Conservation (phyloP, 805 yeast genomes). For the Kuraishia borneana region DNA sequence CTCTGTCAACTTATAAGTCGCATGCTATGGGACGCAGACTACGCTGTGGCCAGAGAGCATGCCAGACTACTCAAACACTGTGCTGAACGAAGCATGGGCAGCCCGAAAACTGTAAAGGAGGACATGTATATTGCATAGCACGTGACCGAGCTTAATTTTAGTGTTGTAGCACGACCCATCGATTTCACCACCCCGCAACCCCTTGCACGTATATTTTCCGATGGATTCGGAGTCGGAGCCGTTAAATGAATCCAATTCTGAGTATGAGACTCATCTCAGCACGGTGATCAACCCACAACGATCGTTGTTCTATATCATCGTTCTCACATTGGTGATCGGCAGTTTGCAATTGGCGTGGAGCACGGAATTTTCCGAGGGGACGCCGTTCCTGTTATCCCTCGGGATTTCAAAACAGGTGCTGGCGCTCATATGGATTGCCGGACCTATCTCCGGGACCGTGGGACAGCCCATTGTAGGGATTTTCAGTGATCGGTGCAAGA, state of each 20-base stretch:
- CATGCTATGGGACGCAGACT: conserved; percentile 29
- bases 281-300: conserved; percentile 29
- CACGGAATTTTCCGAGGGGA: conserved; percentile 53
- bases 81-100: conserved; percentile 41
- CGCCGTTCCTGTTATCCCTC: conserved; percentile 48
- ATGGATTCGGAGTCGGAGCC: no score
- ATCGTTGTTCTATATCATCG: conserved; percentile 28
- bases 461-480: conserved; percentile 59
- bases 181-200: no score
- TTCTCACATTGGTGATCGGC: conserved; percentile 38
- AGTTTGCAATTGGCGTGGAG: conserved; percentile 59
- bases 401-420: conserved; percentile 46
- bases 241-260: background rate
- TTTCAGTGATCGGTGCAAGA: conserved; percentile 38
- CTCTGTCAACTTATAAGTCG: conserved; percentile 33
- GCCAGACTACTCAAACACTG: conserved; percentile 42
- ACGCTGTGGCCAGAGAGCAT: conserved; percentile 49
- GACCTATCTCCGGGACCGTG: conserved; percentile 51
- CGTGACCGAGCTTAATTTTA: no score
- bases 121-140: conserved; percentile 46
- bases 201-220: no score
- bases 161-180: no score
- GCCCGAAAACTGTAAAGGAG: conserved; percentile 30
- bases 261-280: conserved; percentile 2
- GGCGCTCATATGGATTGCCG: conserved; percentile 57